Percentiles rank a stretch among this genome's conserved stretches.
Evolutionary conservation across 139 green algal species (phyloP).

Genomic region (Chlorella ohadii): DNA sequence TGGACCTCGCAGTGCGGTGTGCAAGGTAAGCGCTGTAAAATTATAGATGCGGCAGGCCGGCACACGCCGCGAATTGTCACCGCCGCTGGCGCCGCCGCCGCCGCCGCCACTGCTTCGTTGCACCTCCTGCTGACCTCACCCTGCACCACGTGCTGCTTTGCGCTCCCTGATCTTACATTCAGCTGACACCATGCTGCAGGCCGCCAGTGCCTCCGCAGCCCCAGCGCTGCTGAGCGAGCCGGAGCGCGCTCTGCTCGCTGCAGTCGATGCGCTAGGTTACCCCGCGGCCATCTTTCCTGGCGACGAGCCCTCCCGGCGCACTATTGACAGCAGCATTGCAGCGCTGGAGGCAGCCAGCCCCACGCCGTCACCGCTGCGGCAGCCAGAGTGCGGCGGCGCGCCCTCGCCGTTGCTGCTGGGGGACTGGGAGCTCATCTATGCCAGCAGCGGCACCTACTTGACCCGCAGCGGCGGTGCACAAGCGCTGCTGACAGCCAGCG

Average conservation of each 20-base stretch:
- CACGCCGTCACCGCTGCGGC: constrained; percentile 7
- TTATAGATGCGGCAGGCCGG: background rate
- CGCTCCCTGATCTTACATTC: too few species aligned
- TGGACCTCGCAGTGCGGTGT: too few species aligned
- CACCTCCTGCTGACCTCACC: background rate
- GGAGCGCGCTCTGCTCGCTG: background rate
- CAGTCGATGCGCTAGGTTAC: background rate
- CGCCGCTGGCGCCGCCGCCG: background rate
- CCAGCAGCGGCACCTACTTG: constrained; percentile 6
- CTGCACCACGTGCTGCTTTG: too few species aligned
- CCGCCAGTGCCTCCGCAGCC: too few species aligned
- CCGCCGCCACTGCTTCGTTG: background rate
- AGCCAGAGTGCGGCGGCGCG: background rate
- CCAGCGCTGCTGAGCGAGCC: background rate
- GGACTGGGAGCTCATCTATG: constrained; percentile 20
- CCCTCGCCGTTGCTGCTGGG: background rate
- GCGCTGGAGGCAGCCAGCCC: constrained; percentile 2
- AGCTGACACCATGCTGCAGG: background rate
- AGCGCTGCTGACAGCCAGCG: constrained; percentile 8
- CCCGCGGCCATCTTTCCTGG: constrained; percentile 15
- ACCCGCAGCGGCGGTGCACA: constrained; percentile 15
- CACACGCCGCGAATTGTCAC: background rate
- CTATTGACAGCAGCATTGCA: background rate
- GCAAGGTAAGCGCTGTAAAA: too few species aligned
- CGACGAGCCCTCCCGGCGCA: background rate